Base-by-base conservation (phyloP, 1,284 basidiomycete species). In the Ganoderma meredithae region DNA sequence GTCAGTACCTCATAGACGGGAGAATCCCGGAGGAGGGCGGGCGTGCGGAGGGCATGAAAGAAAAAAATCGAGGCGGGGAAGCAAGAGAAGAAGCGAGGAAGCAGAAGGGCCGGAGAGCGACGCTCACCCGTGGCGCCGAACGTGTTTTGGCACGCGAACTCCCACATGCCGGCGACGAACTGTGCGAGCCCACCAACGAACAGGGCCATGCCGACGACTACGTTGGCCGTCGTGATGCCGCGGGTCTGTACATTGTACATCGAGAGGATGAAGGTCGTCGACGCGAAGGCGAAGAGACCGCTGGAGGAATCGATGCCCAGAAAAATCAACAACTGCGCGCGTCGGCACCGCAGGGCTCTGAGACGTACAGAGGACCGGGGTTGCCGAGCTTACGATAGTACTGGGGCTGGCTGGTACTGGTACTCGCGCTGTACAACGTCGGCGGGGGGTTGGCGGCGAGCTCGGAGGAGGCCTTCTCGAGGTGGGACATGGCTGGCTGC, bases 101-200 rank as follows among this genome's bases (percentile, higher is more conserved):
- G 44, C 41, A 25, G n/a, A 8, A 19, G 19, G n/a, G 44, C 17
- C 33, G 43, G 43, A 67, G 65, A 22, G 25, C 36, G 43, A 33
- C 1, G 13, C 88, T 77, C 68, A 91, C 91, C 89, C 44, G 90
- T 90, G 1, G 88, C 90, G 70, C 87, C 90, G 66, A 92, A 92
- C 0, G 81, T 82, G 73, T 93, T 92, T 12, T 93, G 93, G 53
- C 86, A 83, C 1, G 92, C 91, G 78, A 95, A 95, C 79, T 91
- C 90, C 90, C 91, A 93, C 90, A 92, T 91, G 53, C 91, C 90
- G 10, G 90, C 90, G 33, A 90, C 75, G 72, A 93, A 82, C 77
- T 93, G 97, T 9, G 87, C 88, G 27, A 97, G 86, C 70, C 97
- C 97, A 67, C 96, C 96, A 70, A 87, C 88, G 78, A 88, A 92